These are phyloP conservation scores for Candida sanyaensis DNA, from an alignment of 1,139 yeast genomes.

Conservation along the genomic window DNA sequence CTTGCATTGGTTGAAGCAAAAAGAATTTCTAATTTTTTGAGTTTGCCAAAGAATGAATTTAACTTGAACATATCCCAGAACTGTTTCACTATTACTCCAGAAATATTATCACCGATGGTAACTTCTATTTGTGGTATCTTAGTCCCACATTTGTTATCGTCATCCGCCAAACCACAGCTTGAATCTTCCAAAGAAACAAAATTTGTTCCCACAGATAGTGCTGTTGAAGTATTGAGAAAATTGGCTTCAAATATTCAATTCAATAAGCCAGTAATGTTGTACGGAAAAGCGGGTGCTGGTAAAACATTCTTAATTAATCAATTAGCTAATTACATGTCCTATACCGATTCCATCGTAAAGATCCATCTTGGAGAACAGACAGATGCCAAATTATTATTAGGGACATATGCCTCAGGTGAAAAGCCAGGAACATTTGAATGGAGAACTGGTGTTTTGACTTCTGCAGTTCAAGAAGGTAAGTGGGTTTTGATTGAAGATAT, in stretches of 20 bases:
- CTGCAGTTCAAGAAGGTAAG: slow-evolving; percentile 89
- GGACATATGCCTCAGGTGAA: slow-evolving; percentile 91
- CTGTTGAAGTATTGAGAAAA: slow-evolving; percentile 50
- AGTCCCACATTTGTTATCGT: slow-evolving; percentile 47
- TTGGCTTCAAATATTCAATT: slow-evolving; percentile 61
- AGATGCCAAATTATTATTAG: slow-evolving; percentile 87
- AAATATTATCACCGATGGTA: slow-evolving; percentile 48
- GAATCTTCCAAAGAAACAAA: slow-evolving; percentile 17
- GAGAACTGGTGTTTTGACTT: slow-evolving; percentile 92
- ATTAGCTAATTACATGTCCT: slow-evolving; percentile 61
- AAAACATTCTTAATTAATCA: slow-evolving; percentile 85
- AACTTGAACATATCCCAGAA: background rate
- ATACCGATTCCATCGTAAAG: slow-evolving; percentile 68
- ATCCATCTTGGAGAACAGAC: slow-evolving; percentile 97
- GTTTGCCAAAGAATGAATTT: slow-evolving; percentile 23
- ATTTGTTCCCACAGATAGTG: slow-evolving; percentile 69
- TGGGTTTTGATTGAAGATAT: slow-evolving; percentile 97
- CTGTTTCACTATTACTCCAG: slow-evolving; percentile 21
- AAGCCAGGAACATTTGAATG: slow-evolving; percentile 95
- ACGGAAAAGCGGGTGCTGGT: slow-evolving; percentile 89
- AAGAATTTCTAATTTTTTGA: slow-evolving; percentile 55
- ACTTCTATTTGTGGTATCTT: slow-evolving; percentile 74
- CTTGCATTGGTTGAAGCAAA: slow-evolving; percentile 70
- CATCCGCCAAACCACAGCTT: slow-evolving; percentile 15
- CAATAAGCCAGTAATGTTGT: slow-evolving; percentile 68